Percentiles rank a stretch among this genome's conserved stretches.
These are phyloP conservation scores for Gamsiella multidivaricata DNA, from an alignment of 192 early-diverging fungal genomes.

Conservation along the genomic window DNA sequence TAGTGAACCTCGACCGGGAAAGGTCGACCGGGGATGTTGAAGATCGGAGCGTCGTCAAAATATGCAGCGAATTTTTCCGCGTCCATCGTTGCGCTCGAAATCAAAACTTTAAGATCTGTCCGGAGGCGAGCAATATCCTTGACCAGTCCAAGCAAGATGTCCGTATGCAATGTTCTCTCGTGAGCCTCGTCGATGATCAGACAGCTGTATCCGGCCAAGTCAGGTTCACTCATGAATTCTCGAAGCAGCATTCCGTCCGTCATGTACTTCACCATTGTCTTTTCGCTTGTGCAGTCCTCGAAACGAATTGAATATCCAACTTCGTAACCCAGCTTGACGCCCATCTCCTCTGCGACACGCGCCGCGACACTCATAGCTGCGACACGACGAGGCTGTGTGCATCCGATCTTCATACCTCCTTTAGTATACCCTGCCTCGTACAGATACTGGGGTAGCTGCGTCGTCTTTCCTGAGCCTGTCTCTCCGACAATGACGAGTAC, in stretches of 20 bases:
- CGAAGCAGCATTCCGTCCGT: constrained; percentile 98
- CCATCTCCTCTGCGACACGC: constrained; percentile 97
- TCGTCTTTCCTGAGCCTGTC: constrained; percentile 98
- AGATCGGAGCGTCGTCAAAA: constrained; percentile 94
- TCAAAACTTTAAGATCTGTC: constrained; percentile 92
- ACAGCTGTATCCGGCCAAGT: constrained; percentile 88
- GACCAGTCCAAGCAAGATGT: constrained; percentile 95
- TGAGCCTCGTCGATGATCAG: constrained; percentile 99
- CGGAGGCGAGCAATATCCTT: constrained; percentile 96
- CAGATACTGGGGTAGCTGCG: constrained; percentile 98
- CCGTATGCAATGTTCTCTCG: constrained; percentile 95
- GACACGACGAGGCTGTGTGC: constrained; percentile 98
- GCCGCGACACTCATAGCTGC: constrained; percentile 98
- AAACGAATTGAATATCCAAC: constrained; percentile 99
- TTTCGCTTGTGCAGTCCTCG: constrained; percentile 96
- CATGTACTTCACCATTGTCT: constrained; percentile 98
- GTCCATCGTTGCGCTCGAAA: constrained; percentile 98
- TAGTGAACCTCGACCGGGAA: constrained; percentile 96
- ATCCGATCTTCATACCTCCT: constrained; percentile 87
- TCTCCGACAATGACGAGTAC: constrained; percentile 96
- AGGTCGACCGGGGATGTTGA: constrained; percentile 93
- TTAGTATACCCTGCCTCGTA: constrained; percentile 96
- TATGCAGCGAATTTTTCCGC: constrained; percentile 96
- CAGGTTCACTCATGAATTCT: constrained; percentile 97
- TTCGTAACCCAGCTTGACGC: constrained; percentile 89